Evolutionary conservation across 2,329 filamentous ascomycete genomes (phyloP), one percentile per base, ranked within the genome.

Genomic region (Emmonsiellopsis sp.): DNA sequence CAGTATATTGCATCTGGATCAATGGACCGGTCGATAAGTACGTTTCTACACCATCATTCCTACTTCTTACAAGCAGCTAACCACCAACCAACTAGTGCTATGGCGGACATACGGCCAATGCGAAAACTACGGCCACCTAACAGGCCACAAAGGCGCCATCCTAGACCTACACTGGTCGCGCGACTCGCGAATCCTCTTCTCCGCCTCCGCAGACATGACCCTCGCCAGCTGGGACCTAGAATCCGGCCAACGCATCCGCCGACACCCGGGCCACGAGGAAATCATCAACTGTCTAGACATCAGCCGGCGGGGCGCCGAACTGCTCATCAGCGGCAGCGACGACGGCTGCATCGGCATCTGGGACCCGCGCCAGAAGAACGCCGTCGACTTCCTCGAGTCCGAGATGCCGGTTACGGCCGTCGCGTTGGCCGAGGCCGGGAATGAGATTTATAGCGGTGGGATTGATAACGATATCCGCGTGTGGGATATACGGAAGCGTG

Each of bases 381-480:
- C 90, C 0, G 81, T 87, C 54, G 88, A 94, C 63, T 90, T 91
- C 62, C 86, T 97, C 58, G 83, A 92, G 66, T 95, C 91, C 0
- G 86, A 93, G 57, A 95, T 94, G 56, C 93, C 93, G 1, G 83
- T 98, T 54, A 97, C 93, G 1, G 87, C 92, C 0, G 83, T 97
- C 5, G 89, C 90, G 13, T 77, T 97, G n/a, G 86, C 91, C 0
- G 90, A 95, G 68, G 90, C 92, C 1, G 93, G 93, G 15, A 95
- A 95, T 67, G 93, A 97, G 73, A 82, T 98, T 30, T 98, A 93
- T 70, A 87, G 88, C 6, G 92, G 92, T 46, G 88, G 91, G 20
- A 96, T 98, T 61, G 93, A 97, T 73, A 96, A 97, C 66, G 90
- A 94, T 62, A 95, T 98, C 68, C 89, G 91, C 63, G 91, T 95